Base-by-base conservation (phyloP, 495 filamentous ascomycete species). In the Xylaria scruposa region DNA sequence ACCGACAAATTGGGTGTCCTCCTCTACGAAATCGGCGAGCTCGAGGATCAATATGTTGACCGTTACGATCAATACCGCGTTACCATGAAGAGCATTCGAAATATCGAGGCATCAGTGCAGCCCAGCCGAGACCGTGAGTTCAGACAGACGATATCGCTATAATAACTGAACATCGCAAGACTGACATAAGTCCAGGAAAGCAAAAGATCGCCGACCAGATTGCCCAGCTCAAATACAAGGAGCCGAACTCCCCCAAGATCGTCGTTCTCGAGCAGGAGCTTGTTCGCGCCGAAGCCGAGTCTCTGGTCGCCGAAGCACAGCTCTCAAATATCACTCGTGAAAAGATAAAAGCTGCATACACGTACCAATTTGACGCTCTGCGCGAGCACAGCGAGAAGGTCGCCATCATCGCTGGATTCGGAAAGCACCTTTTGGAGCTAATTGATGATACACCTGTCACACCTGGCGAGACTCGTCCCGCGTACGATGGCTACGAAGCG, bases 141-240 rank as follows among this genome's bases (percentile, higher is more conserved):
- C 38, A 44, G 24, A 24, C 46, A n/a, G 7, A 31, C 10, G 29
- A 24, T 5, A n/a, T 47, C 1, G 42, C 7, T 26, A 8, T 3
- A 42, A 5, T 42, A 12, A 61, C 59, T 56, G 36, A 4, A 40
- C 46, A 21, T 21, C 5, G 15, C 8, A 2, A 63, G 9, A 60
- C 66, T 71, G 51, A 70, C 74, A 15, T 70, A 40, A 66, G n/a
- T 33, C 59, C 71, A 93, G 94, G 94, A 79, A 99, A 99, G 84
- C 96, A 99, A 82, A 99, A 98, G 85, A 98, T 99, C 81, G 97
- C 94, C 78, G 97, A 99, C 79, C 93, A 98, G 77, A 98, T 99
- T 75, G 95, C 96, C 21, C 96, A 99, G 81, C 89, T 99, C 67
- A 99, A 99, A 83, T 99, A 98, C 90, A 98, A 98, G 85, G 97